Conservation (phyloP, 805 yeast genomes). For the Starmerella roubikii region DNA sequence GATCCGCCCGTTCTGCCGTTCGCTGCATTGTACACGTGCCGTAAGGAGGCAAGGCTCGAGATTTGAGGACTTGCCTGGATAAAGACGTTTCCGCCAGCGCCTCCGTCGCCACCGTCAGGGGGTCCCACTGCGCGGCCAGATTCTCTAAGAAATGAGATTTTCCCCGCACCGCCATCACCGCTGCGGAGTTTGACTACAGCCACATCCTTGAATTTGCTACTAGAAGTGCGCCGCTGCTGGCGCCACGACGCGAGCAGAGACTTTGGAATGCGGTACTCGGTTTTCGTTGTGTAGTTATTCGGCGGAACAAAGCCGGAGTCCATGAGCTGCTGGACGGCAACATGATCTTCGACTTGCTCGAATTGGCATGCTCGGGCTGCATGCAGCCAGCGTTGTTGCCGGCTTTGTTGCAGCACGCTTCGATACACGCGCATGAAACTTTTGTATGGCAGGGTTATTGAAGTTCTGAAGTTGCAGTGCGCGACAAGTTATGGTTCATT, state of each 20-base stretch:
- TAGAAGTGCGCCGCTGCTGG: slow-evolving; percentile 18
- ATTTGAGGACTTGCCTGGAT: slow-evolving; percentile 66
- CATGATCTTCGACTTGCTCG: slow-evolving; percentile 7
- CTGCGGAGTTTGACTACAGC: slow-evolving; percentile 51
- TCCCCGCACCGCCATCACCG: slow-evolving; percentile 85
- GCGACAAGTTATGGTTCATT: too few species aligned
- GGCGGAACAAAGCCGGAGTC: slow-evolving; percentile 15
- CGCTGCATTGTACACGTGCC: slow-evolving; percentile 54
- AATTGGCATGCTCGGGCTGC: too few species aligned
- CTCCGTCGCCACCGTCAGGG: slow-evolving; percentile 99
- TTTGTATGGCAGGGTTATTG: too few species aligned
- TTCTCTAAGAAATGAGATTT: slow-evolving; percentile 73
- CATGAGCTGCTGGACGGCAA: slow-evolving; percentile 13
- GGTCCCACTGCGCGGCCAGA: slow-evolving; percentile 80
- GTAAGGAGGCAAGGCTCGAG: slow-evolving; percentile 56
- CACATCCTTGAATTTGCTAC: slow-evolving; percentile 34
- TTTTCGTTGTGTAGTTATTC: slow-evolving; percentile 6
- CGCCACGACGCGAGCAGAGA: slow-evolving; percentile 19
- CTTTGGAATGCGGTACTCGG: slow-evolving; percentile 11
- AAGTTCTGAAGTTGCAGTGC: too few species aligned
- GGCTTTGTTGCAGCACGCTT: too few species aligned
- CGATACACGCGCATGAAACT: too few species aligned
- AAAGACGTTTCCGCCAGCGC: slow-evolving; percentile 77
- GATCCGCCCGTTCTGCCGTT: slow-evolving; percentile 61
- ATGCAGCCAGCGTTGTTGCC: too few species aligned